Base-by-base conservation (phyloP, 345 rosid genomes). In the Durio zibethinus region DNA sequence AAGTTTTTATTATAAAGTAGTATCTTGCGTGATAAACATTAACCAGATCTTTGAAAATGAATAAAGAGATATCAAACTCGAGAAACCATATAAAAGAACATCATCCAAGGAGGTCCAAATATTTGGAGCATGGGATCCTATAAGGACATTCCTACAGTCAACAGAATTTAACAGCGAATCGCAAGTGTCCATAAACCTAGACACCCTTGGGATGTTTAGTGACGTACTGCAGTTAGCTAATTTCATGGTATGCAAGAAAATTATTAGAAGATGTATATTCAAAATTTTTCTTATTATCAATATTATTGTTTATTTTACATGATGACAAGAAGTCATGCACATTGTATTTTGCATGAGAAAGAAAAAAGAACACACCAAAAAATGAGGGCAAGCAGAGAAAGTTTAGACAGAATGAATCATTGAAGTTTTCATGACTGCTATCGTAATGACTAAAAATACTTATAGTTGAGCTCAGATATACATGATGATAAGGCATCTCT, bases 401-500 rank as follows among this genome's bases (percentile, higher is more conserved):
- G 36, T 67, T 68, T 48, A 54, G 61, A 33, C 11, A 52, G 20
- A 18, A 52, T 11, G 4, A 35, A 20, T 62, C 10, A 1, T 29
- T 12, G 16, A 15, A 31, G 38, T 50, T 1, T 14, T 25, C 38
- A 11, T 7, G 9, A 61, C 36, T 43, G 21, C 56, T 27, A 63
- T 64, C 18, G 10, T 62, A n/a, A 61, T 21, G 70, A 63, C 69
- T 50, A 75, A 6, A 81, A 66, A 66, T 74, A 78, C 78, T 84
- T 65, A 57, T 77, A 81, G 23, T 80, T 77, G 23, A 91, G 90
- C 82, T 91, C 96, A 21, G 88, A 85, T 16, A 76, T 40, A 50
- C 96, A 91, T 4, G 89, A 83, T 5, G 83, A 83, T 63, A 91
- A 75, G 25, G 93, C 96, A 72, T 86, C 84, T 83, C 84, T 79